phyloP scores from a whole-genome alignment of 768 basidiomycete genomes.

The Gymnopilus dilepis region DNA sequence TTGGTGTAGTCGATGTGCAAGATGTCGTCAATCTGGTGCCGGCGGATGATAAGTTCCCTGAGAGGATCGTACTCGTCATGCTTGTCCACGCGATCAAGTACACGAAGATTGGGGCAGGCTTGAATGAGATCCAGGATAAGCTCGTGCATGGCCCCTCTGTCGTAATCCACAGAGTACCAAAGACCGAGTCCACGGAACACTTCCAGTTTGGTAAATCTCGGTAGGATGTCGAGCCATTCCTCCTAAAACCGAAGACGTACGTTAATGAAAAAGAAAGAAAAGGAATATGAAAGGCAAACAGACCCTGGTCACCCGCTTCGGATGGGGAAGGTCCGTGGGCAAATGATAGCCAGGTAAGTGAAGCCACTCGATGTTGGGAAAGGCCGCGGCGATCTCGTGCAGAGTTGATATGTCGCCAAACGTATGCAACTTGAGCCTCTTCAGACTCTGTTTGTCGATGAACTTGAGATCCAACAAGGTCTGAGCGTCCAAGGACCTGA shows the following conservation, averaged over 20 bases:
- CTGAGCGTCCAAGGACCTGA: constrained; percentile 35
- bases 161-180: constrained; percentile 44
- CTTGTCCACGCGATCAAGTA: constrained; percentile 46
- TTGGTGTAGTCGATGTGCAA: constrained; percentile 41
- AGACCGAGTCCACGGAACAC: constrained; percentile 48
- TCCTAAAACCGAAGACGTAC: constrained; percentile 30
- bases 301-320: constrained; percentile 33
- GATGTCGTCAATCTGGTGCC: constrained; percentile 33
- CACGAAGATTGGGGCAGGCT: constrained; percentile 45
- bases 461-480: constrained; percentile 35
- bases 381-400: constrained; percentile 39
- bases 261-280: background rate
- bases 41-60: constrained; percentile 44
- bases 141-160: constrained; percentile 45
- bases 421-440: constrained; percentile 37
- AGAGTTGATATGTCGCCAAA: constrained; percentile 36
- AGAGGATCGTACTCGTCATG: constrained; percentile 37
- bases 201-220: constrained; percentile 47
- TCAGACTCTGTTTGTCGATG: constrained; percentile 35
- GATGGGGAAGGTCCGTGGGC: constrained; percentile 26
- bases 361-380: constrained; percentile 47
- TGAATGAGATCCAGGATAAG: constrained; percentile 45
- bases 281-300: constrained; percentile 14
- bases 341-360: constrained; percentile 38
- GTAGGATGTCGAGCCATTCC: constrained; percentile 45